phyloP scores from a whole-genome alignment of 202 grass and related monocot species.

The Brachypodium distachyon region DNA sequence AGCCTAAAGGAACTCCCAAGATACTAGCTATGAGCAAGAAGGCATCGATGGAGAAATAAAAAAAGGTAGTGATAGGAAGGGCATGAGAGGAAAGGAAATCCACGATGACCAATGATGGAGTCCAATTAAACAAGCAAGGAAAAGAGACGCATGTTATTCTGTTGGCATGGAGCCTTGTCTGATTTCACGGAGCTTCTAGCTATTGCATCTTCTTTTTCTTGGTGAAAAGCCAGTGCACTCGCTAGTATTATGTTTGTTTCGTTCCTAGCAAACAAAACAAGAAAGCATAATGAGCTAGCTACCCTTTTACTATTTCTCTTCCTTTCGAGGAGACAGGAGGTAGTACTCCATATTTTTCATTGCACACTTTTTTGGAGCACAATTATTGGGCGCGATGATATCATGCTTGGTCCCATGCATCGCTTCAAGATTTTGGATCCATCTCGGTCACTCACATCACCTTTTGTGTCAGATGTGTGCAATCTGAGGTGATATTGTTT shows the following conservation, averaged over 20 bases:
- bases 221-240: background rate
- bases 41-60: too few species aligned
- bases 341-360: background rate
- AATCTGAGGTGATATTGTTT: background rate
- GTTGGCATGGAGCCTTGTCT: background rate
- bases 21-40: too few species aligned
- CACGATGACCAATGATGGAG: background rate
- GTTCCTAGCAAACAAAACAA: background rate
- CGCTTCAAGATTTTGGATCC: background rate
- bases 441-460: background rate
- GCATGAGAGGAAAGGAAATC: background rate
- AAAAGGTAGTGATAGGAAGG: background rate
- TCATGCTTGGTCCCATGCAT: slow-evolving; percentile 8
- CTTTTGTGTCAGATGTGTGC: background rate
- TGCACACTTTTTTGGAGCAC: slow-evolving; percentile 1
- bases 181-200: background rate
- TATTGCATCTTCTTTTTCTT: background rate
- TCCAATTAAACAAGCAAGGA: background rate
- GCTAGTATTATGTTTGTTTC: background rate
- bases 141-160: background rate
- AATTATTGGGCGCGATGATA: slow-evolving; percentile 18
- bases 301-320: too few species aligned
- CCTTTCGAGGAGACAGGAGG: too few species aligned
- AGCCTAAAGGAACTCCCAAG: too few species aligned
- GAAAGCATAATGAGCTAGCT: background rate